Conservation (phyloP, 306 rosid species). For the Cucurbita pepo region DNA sequence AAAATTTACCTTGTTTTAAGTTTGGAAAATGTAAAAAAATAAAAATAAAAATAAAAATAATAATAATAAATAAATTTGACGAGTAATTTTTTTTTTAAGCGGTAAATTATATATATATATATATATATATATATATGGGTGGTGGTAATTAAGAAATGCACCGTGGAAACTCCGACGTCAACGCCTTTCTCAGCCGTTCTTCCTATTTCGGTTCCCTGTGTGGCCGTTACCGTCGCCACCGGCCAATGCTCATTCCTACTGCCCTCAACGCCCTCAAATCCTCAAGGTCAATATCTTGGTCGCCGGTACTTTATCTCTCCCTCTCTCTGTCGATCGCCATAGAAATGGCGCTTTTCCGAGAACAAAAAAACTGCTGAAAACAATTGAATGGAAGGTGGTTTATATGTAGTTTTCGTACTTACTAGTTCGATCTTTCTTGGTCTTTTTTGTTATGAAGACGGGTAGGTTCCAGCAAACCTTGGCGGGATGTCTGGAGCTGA, state of each 20-base stretch:
- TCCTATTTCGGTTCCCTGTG: background rate
- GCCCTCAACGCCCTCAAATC: background rate
- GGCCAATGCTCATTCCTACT: background rate
- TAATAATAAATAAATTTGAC: too few relatives aligned
- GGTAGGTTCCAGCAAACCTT: slow-evolving; percentile 79
- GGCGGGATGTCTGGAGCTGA: slow-evolving; percentile 48
- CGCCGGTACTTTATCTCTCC: background rate
- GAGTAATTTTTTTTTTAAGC: too few relatives aligned
- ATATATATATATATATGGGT: too few relatives aligned
- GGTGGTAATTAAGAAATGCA: too few relatives aligned
- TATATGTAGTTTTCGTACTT: background rate
- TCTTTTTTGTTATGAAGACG: slow-evolving; percentile 22
- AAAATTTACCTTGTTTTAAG: too few relatives aligned
- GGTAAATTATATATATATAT: too few relatives aligned
- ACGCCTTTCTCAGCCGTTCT: background rate
- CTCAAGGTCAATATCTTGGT: slow-evolving; percentile 1
- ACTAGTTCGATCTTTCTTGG: background rate
- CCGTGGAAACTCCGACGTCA: background rate
- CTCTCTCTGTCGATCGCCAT: background rate
- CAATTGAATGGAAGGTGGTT: background rate
- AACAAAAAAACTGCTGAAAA: background rate
- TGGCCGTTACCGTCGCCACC: background rate
- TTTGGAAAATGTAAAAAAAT: too few relatives aligned
- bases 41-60: too few relatives aligned
- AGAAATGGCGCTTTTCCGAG: background rate